Conservation (phyloP, 805 yeast genomes). For the Debaryomyces tyrocola region DNA sequence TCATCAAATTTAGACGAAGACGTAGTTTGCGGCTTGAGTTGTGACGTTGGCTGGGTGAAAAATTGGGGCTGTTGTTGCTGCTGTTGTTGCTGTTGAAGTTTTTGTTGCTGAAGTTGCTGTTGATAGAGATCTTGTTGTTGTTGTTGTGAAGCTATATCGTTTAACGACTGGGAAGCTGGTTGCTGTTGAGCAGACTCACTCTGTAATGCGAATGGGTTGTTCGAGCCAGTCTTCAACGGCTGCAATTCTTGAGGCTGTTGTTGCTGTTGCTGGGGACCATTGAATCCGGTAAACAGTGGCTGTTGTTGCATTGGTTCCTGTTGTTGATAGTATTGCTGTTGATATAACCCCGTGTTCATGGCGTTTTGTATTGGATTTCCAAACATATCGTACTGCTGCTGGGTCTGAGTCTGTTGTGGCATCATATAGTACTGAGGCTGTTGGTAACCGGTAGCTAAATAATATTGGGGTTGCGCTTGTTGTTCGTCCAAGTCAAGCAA, state of each 20-base stretch:
- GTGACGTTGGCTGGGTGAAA: constrained; percentile 25
- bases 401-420: constrained; percentile 19
- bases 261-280: constrained; percentile 19
- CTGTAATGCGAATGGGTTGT: constrained; percentile 71
- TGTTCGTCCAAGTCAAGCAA: constrained; percentile 54
- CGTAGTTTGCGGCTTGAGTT: constrained; percentile 32
- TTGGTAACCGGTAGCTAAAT: constrained; percentile 24
- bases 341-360: constrained; percentile 55
- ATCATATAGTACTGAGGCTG: constrained; percentile 13
- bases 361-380: constrained; percentile 64
- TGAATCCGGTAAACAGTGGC: constrained; percentile 28
- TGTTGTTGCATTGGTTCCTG: constrained; percentile 23
- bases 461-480: constrained; percentile 27
- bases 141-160: constrained; percentile 27
- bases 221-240: constrained; percentile 69
- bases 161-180: constrained; percentile 22
- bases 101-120: too few relatives aligned
- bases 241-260: constrained; percentile 36
- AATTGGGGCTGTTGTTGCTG: constrained; percentile 25
- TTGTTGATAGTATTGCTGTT: constrained; percentile 28
- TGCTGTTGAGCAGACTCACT: constrained; percentile 20
- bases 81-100: too few relatives aligned
- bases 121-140: constrained; percentile 3
- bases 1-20: constrained; percentile 38
- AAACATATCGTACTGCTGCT: constrained; percentile 56